A percentile compares a stretch with the other conserved stretches of the same genome.
Conservation (phyloP, 768 basidiomycete genomes). For the Coprinellus micaceus region DNA sequence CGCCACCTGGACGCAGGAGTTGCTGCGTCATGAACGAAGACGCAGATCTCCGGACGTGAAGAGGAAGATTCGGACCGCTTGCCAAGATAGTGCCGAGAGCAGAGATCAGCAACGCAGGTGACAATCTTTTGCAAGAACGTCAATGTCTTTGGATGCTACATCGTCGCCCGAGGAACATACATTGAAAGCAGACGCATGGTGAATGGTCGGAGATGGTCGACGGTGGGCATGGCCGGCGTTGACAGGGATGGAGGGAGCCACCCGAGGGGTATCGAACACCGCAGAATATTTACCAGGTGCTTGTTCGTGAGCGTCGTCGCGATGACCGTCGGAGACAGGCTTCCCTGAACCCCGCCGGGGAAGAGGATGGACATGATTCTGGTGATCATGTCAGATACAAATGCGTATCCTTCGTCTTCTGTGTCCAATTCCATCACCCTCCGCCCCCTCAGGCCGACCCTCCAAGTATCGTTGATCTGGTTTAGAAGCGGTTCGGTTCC, state of each 20-base stretch:
- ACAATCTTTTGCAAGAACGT: constrained; percentile 42
- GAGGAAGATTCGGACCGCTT: constrained; percentile 35
- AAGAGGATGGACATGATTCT: constrained; percentile 51
- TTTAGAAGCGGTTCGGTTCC: constrained; percentile 53
- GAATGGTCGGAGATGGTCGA: constrained; percentile 47
- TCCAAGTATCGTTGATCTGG: constrained; percentile 40
- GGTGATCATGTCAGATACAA: constrained; percentile 39
- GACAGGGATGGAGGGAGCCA: constrained; percentile 63
- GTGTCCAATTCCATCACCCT: constrained; percentile 38
- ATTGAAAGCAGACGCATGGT: constrained; percentile 56
- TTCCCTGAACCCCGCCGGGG: constrained; percentile 45
- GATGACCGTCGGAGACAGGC: constrained; percentile 55
- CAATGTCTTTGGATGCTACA: constrained; percentile 14
- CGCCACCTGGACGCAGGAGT: constrained; percentile 65
- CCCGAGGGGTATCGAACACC: constrained; percentile 59
- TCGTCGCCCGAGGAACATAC: constrained; percentile 42
- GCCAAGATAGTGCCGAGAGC: constrained; percentile 62
- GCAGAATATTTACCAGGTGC: constrained; percentile 57
- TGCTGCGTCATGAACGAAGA: constrained; percentile 66
- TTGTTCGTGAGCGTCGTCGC: constrained; percentile 52
- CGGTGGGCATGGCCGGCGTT: constrained; percentile 31
- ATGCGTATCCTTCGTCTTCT: constrained; percentile 33
- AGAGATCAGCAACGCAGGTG: constrained; percentile 62
- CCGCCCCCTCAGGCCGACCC: constrained; percentile 29
- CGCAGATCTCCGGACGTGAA: constrained; percentile 57